Evolutionary conservation across 2,329 filamentous ascomycete genomes (phyloP).

Genomic region (Zasmidium citrigriseum): DNA sequence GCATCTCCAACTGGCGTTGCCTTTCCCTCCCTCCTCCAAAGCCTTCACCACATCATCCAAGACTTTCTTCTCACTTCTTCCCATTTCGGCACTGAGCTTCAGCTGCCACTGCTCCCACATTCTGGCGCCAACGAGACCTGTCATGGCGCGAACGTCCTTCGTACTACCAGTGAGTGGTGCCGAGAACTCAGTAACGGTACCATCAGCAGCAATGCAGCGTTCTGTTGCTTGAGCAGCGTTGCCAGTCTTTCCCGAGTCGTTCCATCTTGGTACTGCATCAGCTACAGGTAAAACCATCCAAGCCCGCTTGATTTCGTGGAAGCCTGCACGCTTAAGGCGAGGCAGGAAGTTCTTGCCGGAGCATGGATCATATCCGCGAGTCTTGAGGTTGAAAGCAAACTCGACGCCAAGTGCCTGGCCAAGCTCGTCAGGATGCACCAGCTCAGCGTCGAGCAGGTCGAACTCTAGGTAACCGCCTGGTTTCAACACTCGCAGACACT

Average conservation of each 20-base stretch:
- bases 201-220: conserved; percentile 38
- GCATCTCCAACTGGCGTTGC: conserved; percentile 60
- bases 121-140: conserved; percentile 82
- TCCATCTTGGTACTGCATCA: conserved; percentile 46
- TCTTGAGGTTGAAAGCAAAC: conserved; percentile 87
- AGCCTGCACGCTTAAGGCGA: conserved; percentile 73
- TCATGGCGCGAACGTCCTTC: conserved; percentile 52
- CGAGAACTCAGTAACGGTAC: conserved; percentile 31
- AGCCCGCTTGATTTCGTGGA: conserved; percentile 75
- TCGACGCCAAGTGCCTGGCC: conserved; percentile 84
- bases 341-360: conserved; percentile 80
- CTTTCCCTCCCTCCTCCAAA: conserved; percentile 61
- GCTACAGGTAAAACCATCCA: conserved; percentile 87
- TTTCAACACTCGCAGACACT: conserved; percentile 89
- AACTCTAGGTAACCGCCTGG: conserved; percentile 93
- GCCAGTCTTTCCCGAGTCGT: conserved; percentile 30
- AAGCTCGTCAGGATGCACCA: conserved; percentile 78
- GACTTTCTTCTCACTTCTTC: conserved; percentile 59
- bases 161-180: conserved; percentile 38
- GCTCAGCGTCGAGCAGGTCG: conserved; percentile 82
- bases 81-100: conserved; percentile 83
- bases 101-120: conserved; percentile 97
- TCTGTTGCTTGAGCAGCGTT: conserved; percentile 25
- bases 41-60: conserved; percentile 59
- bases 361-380: conserved; percentile 82